These are phyloP conservation scores for Cymbopogon citratus DNA, from an alignment of 176 grass and related monocot genomes.

Conservation along the genomic window DNA sequence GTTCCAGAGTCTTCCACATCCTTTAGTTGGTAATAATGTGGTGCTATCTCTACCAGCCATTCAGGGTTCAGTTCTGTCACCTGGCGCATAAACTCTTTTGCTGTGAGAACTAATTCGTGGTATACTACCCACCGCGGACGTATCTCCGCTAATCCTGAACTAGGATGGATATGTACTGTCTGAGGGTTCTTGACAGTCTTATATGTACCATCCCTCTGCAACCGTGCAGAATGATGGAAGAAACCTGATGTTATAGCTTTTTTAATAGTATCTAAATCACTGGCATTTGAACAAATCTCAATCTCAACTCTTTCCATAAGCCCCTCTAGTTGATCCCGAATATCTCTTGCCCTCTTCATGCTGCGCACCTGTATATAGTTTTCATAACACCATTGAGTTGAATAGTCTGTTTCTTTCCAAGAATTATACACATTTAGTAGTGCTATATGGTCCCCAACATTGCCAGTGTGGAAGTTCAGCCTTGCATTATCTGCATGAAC, in stretches of 20 bases:
- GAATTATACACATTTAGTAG: constrained; percentile 83
- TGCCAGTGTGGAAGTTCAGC: constrained; percentile 83
- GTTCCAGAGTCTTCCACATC: constrained; percentile 77
- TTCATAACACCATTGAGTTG: constrained; percentile 90
- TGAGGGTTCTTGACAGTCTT: constrained; percentile 83
- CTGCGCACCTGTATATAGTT: constrained; percentile 91
- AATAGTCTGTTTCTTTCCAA: constrained; percentile 90
- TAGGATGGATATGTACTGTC: constrained; percentile 86
- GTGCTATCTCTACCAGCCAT: constrained; percentile 87
- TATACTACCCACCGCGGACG: constrained; percentile 80
- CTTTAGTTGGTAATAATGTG: constrained; percentile 88
- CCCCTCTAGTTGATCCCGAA: no score
- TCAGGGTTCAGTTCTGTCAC: constrained; percentile 78
- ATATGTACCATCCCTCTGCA: constrained; percentile 61
- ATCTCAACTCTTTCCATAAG: no score
- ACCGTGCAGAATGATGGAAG: no score
- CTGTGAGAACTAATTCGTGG: constrained; percentile 82
- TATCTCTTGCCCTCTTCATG: no score
- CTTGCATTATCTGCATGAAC: constrained; percentile 91
- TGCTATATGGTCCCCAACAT: constrained; percentile 86
- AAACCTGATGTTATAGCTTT: no score
- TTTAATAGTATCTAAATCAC: no score
- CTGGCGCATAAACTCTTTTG: constrained; percentile 92
- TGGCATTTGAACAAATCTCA: no score
- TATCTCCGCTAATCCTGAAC: constrained; percentile 81